Evolutionary conservation across 371 early-diverging fungal genomes (phyloP), one percentile per base, ranked within the genome.

Genomic region (Basidiobolus meristosporus): DNA sequence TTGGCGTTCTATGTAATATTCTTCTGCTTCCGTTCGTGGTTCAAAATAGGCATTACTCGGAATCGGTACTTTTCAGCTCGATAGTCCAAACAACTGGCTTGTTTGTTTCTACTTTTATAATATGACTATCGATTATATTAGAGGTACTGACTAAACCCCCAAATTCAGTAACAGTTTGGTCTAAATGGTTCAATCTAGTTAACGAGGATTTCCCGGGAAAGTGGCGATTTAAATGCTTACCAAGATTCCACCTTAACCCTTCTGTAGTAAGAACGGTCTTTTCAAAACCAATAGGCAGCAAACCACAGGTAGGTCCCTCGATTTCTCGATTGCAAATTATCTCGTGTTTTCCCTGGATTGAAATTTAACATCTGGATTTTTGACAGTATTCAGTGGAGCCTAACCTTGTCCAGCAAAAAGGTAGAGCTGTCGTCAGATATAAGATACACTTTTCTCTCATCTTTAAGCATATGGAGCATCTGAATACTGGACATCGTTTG

Each of bases 221-320:
- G 10, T 6, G 11, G 23, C 32, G 21, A 37, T 30, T 33, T 32
- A 41, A 20, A 20, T 5, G 49, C 54, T 46, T 68, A 78, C 82
- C 70, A 20, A 92, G 53, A 56, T 92, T 70, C 90, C 90, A 92
- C 50, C 68, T 66, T 35, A 92, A 63, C 0, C 93, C 91, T 18
- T 38, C 51, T 0, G 87, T 85, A 0, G 70, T 73, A 15, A 82
- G 34, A 1, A 48, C 54, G 5, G 73, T 64, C 2, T 57, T 62
- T 1, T 62, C 54, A 3, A 63, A 64, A 7, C 81, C 82, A 21
- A 92, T 58, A 3, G 93, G 91, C 43, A 90, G 58, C 2, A 90
- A 51, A 17, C 93, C 93, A 52, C 93, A 92, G 0, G 77, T 77
- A 2, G 88, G 87, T 0, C 91, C 90, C 57, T 89, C 83, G 14